Evolutionary conservation across 2,329 filamentous ascomycete genomes (phyloP).

Genomic region (Proliferodiscus dingleyae): DNA sequence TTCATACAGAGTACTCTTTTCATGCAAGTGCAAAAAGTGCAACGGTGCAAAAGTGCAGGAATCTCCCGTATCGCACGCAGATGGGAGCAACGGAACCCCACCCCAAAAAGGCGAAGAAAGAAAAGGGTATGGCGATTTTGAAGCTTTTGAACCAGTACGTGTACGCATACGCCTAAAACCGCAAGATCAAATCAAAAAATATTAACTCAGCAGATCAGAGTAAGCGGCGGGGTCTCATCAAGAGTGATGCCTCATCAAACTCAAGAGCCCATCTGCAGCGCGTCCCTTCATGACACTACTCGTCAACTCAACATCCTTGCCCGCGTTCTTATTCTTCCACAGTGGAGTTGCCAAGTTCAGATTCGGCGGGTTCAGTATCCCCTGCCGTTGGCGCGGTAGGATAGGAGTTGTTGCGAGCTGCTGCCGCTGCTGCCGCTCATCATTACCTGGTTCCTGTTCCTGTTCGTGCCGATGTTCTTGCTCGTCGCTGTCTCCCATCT

Average conservation of each 20-base stretch:
- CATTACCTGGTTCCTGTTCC: no score
- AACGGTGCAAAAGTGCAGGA: no score
- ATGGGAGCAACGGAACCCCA: no score
- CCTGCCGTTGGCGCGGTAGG: constrained; percentile 11
- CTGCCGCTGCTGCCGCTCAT: no score
- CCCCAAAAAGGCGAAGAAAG: no score
- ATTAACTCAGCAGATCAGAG: no score
- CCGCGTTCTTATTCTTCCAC: background rate
- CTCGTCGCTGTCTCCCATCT: constrained; percentile 3
- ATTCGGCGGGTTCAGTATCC: constrained; percentile 5
- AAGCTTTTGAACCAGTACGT: no score
- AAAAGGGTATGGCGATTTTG: no score
- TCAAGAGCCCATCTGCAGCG: constrained; percentile 49
- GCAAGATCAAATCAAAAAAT: background rate
- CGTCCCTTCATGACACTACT: constrained; percentile 44
- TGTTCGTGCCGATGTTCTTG: background rate
- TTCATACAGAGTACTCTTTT: no score
- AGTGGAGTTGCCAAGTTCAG: constrained; percentile 2
- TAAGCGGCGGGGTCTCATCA: background rate
- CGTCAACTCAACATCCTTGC: constrained; percentile 31
- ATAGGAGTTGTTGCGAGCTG: constrained; percentile 15
- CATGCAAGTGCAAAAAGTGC: no score
- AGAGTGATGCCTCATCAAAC: constrained; percentile 15
- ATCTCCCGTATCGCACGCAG: no score
- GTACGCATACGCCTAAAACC: background rate